These are phyloP conservation scores for Usnea hakonensis DNA, from an alignment of 495 filamentous ascomycete genomes.

Conservation along the genomic window DNA sequence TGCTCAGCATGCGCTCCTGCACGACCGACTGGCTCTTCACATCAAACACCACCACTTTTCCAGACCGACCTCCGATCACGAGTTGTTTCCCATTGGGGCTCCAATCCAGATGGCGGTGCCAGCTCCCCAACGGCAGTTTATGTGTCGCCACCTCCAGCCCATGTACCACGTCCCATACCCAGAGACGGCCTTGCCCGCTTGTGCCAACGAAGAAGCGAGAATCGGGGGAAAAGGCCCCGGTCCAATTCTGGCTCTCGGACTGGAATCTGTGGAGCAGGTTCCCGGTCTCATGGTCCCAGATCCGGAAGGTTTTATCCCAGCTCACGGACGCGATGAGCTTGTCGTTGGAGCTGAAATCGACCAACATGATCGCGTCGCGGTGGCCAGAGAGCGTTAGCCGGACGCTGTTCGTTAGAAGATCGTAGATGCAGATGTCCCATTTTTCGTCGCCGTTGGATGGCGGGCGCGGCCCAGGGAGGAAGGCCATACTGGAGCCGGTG, in stretches of 20 bases:
- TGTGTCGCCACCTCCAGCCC: slow-evolving; percentile 19
- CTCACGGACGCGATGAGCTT: slow-evolving; percentile 27
- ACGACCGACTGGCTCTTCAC: slow-evolving; percentile 11
- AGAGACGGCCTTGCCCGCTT: background rate
- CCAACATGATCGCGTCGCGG: slow-evolving; percentile 31
- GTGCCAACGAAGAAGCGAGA: slow-evolving; percentile 17
- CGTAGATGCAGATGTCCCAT: slow-evolving; percentile 15
- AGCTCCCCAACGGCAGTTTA: slow-evolving; percentile 5
- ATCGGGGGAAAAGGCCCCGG: slow-evolving; percentile 25
- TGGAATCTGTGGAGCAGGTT: slow-evolving; percentile 21
- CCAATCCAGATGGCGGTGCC: slow-evolving; percentile 12
- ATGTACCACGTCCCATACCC: slow-evolving; percentile 17
- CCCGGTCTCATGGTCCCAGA: slow-evolving; percentile 27
- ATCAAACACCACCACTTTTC: slow-evolving; percentile 3
- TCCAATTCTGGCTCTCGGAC: slow-evolving; percentile 22
- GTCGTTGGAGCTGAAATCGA: slow-evolving; percentile 27
- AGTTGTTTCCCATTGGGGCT: slow-evolving; percentile 15
- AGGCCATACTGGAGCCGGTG: background rate
- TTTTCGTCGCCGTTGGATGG: background rate
- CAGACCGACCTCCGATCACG: background rate
- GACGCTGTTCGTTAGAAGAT: slow-evolving; percentile 14
- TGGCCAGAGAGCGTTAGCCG: slow-evolving; percentile 26
- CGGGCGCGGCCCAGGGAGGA: background rate
- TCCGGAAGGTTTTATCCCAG: slow-evolving; percentile 30
- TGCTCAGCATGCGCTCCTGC: slow-evolving; percentile 13